Evolutionary conservation across 441 rosid genomes (phyloP).

Genomic region (Geranium incanum): DNA sequence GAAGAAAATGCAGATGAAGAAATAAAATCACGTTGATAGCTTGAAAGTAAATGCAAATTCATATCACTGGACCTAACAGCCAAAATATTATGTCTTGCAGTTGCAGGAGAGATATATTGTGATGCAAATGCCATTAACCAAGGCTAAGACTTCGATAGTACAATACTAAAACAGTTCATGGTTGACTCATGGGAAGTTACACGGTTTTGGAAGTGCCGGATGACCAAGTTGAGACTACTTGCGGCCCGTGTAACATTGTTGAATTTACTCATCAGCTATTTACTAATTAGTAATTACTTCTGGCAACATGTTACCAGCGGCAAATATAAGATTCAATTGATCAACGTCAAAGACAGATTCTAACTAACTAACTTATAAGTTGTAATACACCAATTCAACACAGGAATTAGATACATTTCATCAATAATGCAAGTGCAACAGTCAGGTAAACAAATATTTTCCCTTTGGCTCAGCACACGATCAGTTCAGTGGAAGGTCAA

Average conservation of each 20-base stretch:
- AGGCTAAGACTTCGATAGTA: not conserved
- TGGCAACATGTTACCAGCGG: not conserved
- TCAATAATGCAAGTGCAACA: not conserved
- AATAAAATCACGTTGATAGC: not conserved
- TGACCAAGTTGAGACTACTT: conserved; percentile 1
- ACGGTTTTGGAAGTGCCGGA: not conserved
- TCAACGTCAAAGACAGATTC: not conserved
- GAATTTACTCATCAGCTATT: not conserved
- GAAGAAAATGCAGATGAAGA: not conserved
- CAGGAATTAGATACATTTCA: not conserved
- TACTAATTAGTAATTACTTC: not conserved
- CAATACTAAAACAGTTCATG: not conserved
- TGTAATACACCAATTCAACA: not conserved
- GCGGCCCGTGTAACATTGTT: not conserved
- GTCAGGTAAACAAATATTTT: not conserved
- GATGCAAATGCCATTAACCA: not conserved
- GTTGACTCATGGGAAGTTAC: not conserved
- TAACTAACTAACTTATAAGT: no score
- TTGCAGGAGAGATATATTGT: not conserved
- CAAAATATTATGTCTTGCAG: not conserved
- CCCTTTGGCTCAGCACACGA: not conserved
- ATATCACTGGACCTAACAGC: not conserved
- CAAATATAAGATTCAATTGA: not conserved
- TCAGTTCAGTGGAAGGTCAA: not conserved
- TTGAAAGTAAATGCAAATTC: not conserved